A percentile compares a stretch with the other conserved stretches of the same genome.
These are phyloP conservation scores for Marasmius tenuissimus DNA, from an alignment of 1,284 basidiomycete species.

Conservation along the genomic window DNA sequence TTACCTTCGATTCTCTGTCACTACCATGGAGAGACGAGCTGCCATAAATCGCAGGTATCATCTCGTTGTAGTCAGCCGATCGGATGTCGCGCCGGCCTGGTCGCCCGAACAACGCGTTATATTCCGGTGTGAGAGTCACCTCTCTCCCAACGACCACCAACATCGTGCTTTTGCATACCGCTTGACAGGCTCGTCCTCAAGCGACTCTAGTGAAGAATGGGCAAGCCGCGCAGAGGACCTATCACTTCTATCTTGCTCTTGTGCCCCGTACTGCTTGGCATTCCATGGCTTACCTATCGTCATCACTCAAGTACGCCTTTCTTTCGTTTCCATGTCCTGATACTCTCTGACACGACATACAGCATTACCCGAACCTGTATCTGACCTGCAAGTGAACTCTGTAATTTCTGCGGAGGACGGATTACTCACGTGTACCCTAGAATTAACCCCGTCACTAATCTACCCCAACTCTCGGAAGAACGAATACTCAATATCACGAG, in stretches of 20 bases:
- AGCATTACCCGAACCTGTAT: slow-evolving; percentile 43
- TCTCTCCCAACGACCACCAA: too few relatives aligned
- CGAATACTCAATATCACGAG: slow-evolving; percentile 63
- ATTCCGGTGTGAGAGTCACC: too few relatives aligned
- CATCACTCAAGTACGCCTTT: slow-evolving; percentile 46
- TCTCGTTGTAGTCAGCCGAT: too few relatives aligned
- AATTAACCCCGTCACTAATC: slow-evolving; percentile 48
- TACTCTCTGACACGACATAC: slow-evolving; percentile 6
- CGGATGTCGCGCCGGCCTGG: too few relatives aligned
- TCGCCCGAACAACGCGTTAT: too few relatives aligned
- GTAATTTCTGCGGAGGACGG: neutral
- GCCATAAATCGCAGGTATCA: too few relatives aligned
- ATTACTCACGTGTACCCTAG: slow-evolving; percentile 29
- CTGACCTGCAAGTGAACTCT: slow-evolving; percentile 32
- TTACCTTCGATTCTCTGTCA: too few relatives aligned
- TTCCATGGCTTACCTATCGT: slow-evolving; percentile 38
- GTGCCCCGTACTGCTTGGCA: slow-evolving; percentile 43
- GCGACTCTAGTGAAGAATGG: neutral
- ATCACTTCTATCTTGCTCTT: slow-evolving; percentile 45
- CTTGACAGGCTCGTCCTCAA: too few relatives aligned
- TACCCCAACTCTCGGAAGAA: slow-evolving; percentile 71
- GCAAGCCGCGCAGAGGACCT: slow-evolving; percentile 33
- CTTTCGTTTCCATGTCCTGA: slow-evolving; percentile 2
- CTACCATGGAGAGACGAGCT: too few relatives aligned
- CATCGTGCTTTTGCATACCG: too few relatives aligned